A percentile compares a stretch with the other conserved stretches of the same genome.
These are phyloP conservation scores for Saitozyma sp. DNA, from an alignment of 768 basidiomycete species.

Conservation along the genomic window DNA sequence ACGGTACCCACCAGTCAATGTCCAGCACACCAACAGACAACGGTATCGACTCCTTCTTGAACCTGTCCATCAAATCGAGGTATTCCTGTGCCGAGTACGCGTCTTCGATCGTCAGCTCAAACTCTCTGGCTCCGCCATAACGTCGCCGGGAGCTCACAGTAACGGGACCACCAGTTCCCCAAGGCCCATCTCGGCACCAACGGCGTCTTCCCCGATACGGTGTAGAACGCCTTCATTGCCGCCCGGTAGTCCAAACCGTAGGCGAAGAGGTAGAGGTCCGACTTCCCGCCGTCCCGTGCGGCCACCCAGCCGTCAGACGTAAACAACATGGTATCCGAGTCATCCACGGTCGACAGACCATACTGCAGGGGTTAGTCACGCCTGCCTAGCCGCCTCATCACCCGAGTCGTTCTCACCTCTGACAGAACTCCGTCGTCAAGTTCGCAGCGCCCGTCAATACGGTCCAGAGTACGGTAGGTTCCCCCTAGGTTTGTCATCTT, in stretches of 20 bases:
- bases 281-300: not conserved
- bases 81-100: constrained; percentile 22
- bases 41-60: constrained; percentile 24
- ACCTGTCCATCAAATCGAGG: constrained; percentile 23
- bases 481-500: constrained; percentile 17
- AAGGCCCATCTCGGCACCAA: constrained; percentile 24
- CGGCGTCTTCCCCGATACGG: constrained; percentile 15
- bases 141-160: constrained; percentile 10
- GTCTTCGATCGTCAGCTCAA: not conserved
- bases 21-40: constrained; percentile 24
- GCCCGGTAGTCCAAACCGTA: constrained; percentile 22
- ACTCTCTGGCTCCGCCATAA: not conserved
- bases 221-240: constrained; percentile 23
- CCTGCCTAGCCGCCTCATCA: not conserved
- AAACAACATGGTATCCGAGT: constrained; percentile 21
- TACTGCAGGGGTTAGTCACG: constrained; percentile 3
- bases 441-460: constrained; percentile 16
- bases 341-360: constrained; percentile 23
- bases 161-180: constrained; percentile 32
- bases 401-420: not conserved
- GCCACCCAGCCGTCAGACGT: constrained; percentile 17
- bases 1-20: constrained; percentile 23
- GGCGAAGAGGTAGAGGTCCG: constrained; percentile 27
- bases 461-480: constrained; percentile 22
- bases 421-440: constrained; percentile 20